phyloP scores from a whole-genome alignment of 495 filamentous ascomycete species.

The Podospora tetraspora region DNA sequence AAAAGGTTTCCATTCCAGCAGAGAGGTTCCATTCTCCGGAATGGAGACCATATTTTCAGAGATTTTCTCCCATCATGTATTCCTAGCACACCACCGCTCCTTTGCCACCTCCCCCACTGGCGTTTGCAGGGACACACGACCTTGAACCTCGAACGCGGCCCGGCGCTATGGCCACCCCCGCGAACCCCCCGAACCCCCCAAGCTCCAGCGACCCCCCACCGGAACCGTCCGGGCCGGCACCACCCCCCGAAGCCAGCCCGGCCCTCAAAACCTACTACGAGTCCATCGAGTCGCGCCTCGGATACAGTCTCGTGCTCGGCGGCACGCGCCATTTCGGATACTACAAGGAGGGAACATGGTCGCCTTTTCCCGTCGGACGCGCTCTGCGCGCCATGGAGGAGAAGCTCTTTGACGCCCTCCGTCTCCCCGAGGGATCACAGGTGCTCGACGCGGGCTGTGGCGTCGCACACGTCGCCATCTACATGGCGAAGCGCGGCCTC shows the following conservation, averaged over 20 bases:
- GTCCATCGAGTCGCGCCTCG: constrained; percentile 45
- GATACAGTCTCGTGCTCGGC: constrained; percentile 46
- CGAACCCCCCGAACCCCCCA: not conserved
- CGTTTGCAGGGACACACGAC: not conserved
- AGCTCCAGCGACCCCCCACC: not conserved
- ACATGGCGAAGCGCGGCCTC: constrained; percentile 39
- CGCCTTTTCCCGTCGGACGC: constrained; percentile 44
- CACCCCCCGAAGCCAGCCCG: constrained; percentile 5
- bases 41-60: not conserved
- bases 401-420: constrained; percentile 36
- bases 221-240: not conserved
- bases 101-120: not conserved
- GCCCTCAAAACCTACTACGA: constrained; percentile 26
- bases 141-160: not conserved
- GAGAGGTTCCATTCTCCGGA: not conserved
- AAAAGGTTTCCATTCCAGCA: not conserved
- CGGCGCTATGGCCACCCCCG: not conserved
- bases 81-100: not conserved
- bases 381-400: constrained; percentile 48
- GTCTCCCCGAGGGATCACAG: constrained; percentile 32
- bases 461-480: constrained; percentile 44
- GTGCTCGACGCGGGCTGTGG: constrained; percentile 53
- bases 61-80: not conserved
- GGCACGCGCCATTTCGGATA: constrained; percentile 51
- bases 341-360: constrained; percentile 41